These are phyloP conservation scores for Tetrapisispora arboricola DNA, from an alignment of 805 yeast species.

Conservation along the genomic window DNA sequence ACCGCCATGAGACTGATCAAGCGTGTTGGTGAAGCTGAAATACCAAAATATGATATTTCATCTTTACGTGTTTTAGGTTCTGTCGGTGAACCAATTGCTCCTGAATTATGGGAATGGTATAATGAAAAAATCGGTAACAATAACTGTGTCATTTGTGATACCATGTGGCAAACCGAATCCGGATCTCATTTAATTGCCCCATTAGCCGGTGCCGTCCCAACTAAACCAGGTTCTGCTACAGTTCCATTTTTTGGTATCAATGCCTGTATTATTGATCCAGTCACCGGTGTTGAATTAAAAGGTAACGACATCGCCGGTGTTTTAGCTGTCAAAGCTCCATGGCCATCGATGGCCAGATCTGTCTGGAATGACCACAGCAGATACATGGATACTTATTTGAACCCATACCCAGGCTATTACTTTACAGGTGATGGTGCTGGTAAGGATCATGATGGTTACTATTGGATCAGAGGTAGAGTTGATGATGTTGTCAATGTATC, in stretches of 20 bases:
- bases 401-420: constrained; percentile 87
- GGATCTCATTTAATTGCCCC: constrained; percentile 95
- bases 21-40: constrained; percentile 80
- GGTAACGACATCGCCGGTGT: constrained; percentile 96
- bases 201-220: constrained; percentile 86
- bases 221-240: constrained; percentile 96
- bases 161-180: constrained; percentile 98
- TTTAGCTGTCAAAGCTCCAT: constrained; percentile 74
- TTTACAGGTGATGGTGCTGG: constrained; percentile 99
- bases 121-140: constrained; percentile 83
- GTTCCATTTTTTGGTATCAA: constrained; percentile 93
- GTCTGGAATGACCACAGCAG: constrained; percentile 83
- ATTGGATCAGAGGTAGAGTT: constrained; percentile 97
- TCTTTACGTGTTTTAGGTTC: constrained; percentile 91
- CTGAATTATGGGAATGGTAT: constrained; percentile 99
- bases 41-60: constrained; percentile 69
- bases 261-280: constrained; percentile 88
- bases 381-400: constrained; percentile 82
- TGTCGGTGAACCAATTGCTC: constrained; percentile 97
- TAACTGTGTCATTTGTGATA: constrained; percentile 84
- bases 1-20: constrained; percentile 88
- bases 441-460: constrained; percentile 90
- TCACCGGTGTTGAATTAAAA: constrained; percentile 69
- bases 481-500: constrained; percentile 97
- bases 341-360: constrained; percentile 99